A percentile compares a stretch with the other conserved stretches of the same genome.
These are phyloP conservation scores for Zoysia matrella DNA, from an alignment of 202 grass and related monocot species.

Conservation along the genomic window DNA sequence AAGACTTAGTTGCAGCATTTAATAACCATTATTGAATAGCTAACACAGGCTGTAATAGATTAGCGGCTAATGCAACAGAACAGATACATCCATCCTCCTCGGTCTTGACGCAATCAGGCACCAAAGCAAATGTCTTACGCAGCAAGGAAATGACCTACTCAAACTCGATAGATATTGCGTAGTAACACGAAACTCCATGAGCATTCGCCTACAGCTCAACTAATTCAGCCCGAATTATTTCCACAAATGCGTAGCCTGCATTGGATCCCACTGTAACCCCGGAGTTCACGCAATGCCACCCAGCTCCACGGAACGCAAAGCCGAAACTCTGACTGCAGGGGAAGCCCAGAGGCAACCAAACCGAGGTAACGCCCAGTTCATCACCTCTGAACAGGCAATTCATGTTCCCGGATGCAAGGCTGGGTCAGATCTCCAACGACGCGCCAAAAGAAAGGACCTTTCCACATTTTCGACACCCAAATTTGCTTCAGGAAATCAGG, in stretches of 20 bases:
- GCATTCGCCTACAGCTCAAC: background rate
- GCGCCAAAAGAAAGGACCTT: conserved; percentile 26
- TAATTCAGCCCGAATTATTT: background rate
- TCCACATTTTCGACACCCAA: background rate
- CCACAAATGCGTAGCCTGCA: background rate
- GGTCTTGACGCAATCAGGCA: background rate
- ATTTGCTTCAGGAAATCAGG: background rate
- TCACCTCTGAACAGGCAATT: background rate
- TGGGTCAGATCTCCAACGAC: conserved; percentile 39
- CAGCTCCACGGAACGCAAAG: background rate
- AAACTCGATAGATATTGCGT: background rate
- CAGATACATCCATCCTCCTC: background rate
- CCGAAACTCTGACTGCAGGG: background rate
- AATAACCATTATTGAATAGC: background rate
- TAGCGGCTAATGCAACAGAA: background rate
- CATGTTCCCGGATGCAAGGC: background rate
- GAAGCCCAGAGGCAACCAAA: background rate
- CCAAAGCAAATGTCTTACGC: background rate
- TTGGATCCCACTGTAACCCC: background rate
- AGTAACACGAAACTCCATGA: background rate
- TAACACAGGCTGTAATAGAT: background rate
- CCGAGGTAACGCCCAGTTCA: conserved; percentile 20
- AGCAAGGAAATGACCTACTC: conserved; percentile 11
- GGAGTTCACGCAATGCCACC: background rate
- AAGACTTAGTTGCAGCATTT: conserved; percentile 8